Conservation (phyloP, 176 grass and related monocot species). For the Alopecurus myosuroides region DNA sequence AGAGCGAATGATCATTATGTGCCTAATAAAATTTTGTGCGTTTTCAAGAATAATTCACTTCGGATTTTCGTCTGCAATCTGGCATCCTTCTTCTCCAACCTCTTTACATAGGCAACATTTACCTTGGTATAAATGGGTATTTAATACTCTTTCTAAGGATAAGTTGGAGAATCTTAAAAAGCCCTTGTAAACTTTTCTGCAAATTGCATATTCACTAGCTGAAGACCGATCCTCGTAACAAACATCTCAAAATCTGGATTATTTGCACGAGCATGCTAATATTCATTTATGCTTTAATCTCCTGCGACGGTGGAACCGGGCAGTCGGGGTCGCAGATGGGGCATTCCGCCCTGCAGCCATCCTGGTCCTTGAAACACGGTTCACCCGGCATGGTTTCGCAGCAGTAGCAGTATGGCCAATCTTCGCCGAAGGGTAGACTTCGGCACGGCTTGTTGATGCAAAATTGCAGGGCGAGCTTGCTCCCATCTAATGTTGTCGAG, state of each 20-base stretch:
- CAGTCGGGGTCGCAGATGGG: not conserved
- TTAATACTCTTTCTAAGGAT: too few relatives aligned
- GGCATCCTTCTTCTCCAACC: too few relatives aligned
- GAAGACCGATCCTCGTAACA: not conserved
- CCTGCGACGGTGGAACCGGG: not conserved
- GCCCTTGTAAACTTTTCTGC: too few relatives aligned
- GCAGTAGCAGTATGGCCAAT: not conserved
- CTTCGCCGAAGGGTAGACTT: not conserved
- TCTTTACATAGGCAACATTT: too few relatives aligned
- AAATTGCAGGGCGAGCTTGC: not conserved
- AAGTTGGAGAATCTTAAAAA: too few relatives aligned
- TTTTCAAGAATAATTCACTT: too few relatives aligned
- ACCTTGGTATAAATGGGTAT: too few relatives aligned
- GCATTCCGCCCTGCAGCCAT: not conserved
- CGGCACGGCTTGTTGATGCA: not conserved
- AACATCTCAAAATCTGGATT: too few relatives aligned
- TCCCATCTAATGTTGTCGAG: not conserved
- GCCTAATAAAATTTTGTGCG: too few relatives aligned
- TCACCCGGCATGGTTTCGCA: not conserved
- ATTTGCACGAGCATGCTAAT: not conserved
- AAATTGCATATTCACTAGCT: not conserved
- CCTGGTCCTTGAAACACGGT: not conserved
- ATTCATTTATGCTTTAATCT: not conserved
- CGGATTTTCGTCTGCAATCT: too few relatives aligned
- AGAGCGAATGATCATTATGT: too few relatives aligned